Percentiles rank a stretch among this genome's conserved stretches.
These are phyloP conservation scores for Calonectria pseudoturangicola DNA, from an alignment of 2,329 filamentous ascomycete species.

Conservation along the genomic window DNA sequence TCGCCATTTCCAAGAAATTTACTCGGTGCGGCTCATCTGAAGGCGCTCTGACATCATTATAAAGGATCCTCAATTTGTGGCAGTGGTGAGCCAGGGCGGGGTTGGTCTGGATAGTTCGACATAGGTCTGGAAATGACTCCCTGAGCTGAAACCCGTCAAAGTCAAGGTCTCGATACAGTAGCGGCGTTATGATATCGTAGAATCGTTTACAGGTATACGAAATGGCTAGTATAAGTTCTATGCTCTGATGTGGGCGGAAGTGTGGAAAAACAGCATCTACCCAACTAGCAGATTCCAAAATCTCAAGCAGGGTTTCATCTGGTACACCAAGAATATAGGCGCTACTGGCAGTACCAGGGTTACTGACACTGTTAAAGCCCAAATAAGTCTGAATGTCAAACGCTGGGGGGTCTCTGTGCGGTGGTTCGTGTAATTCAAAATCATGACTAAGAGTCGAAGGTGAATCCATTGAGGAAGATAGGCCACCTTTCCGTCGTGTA, in stretches of 20 bases:
- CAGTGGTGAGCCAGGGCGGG: neutral
- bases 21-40: neutral
- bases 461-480: neutral
- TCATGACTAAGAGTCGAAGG: neutral
- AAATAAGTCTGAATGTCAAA: neutral
- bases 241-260: neutral
- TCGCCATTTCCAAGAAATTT: neutral
- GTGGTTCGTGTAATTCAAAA: neutral
- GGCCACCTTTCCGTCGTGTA: neutral
- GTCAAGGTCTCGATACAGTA: neutral
- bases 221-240: neutral
- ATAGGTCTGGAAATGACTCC: neutral
- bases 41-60: neutral
- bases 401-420: neutral
- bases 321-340: neutral
- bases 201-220: neutral
- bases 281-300: neutral
- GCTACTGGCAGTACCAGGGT: too few relatives aligned
- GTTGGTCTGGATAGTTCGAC: neutral
- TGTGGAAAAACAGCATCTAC: neutral
- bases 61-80: neutral
- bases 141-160: neutral
- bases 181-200: neutral
- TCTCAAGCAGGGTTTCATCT: neutral
- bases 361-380: neutral